A percentile compares a stretch with the other conserved stretches of the same genome.
phyloP scores from a whole-genome alignment of 2,329 filamentous ascomycete species.

The Trichoderma aggressivum region DNA sequence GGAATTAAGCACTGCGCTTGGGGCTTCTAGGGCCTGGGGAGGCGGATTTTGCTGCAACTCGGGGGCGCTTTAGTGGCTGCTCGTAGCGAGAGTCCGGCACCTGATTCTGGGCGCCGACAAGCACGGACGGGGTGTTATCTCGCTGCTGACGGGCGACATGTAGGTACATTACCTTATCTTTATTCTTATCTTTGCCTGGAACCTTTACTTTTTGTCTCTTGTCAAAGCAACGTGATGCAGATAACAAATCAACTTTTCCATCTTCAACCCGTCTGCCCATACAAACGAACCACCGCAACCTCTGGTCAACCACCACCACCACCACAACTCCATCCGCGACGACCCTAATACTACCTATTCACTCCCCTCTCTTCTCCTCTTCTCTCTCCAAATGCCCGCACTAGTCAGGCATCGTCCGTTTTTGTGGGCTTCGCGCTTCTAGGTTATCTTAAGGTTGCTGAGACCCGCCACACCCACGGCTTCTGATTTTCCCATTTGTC shows the following conservation, averaged over 20 bases:
- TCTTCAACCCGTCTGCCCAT: background rate
- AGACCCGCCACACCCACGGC: conserved; percentile 7
- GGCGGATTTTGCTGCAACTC: background rate
- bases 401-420: background rate
- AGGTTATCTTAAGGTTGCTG: conserved; percentile 18
- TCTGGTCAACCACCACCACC: background rate
- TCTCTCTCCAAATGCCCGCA: background rate
- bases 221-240: background rate
- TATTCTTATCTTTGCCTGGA: background rate
- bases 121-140: background rate
- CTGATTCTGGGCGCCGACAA: background rate
- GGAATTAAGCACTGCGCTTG: conserved; percentile 2
- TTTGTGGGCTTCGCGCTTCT: background rate
- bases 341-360: background rate
- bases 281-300: background rate
- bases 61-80: background rate
- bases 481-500: conserved; percentile 7
- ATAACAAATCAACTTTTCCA: background rate
- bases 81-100: background rate
- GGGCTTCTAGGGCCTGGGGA: background rate
- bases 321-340: background rate
- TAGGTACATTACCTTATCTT: background rate
- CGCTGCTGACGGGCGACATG: background rate
- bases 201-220: background rate
- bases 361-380: background rate